Evolutionary conservation across 1,284 basidiomycete genomes (phyloP).

Genomic region (Cutaneotrichosporon spelunceum): DNA sequence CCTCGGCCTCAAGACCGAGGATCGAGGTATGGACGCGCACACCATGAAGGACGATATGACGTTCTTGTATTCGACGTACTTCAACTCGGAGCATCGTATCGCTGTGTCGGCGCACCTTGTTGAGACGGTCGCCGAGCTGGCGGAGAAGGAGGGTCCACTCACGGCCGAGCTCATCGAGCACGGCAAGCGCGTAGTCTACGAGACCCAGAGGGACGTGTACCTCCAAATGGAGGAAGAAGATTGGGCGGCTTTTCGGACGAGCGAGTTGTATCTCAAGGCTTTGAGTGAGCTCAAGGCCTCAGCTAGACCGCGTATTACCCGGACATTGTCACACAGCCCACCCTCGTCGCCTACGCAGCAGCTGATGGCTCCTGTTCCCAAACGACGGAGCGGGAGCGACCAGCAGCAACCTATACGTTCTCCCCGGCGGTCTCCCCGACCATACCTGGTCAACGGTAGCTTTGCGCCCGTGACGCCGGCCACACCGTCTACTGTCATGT

Average conservation of each 20-base stretch:
- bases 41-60: conserved; percentile 67
- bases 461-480: conserved; percentile 30
- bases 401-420: not conserved
- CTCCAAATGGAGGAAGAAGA: conserved; percentile 87
- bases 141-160: conserved; percentile 15
- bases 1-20: conserved; percentile 8
- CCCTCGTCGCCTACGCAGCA: conserved; percentile 1
- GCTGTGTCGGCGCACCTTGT: conserved; percentile 24
- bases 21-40: conserved; percentile 8
- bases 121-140: conserved; percentile 26
- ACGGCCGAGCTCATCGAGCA: conserved; percentile 21
- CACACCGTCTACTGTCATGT: conserved; percentile 15
- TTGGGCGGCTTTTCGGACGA: conserved; percentile 79
- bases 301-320: not conserved
- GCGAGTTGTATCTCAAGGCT: conserved; percentile 86
- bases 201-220: conserved; percentile 80
- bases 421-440: conserved; percentile 7
- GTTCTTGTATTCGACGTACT: conserved; percentile 82
- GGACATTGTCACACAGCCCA: conserved; percentile 7
- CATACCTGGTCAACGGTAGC: conserved; percentile 27
- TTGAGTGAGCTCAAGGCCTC: conserved; percentile 61
- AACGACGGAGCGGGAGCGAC: conserved; percentile 5
- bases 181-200: conserved; percentile 59
- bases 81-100: conserved; percentile 54
- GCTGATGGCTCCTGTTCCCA: not conserved